These are phyloP conservation scores for Corynespora cassiicola DNA, from an alignment of 2,329 filamentous ascomycete species.

Conservation along the genomic window DNA sequence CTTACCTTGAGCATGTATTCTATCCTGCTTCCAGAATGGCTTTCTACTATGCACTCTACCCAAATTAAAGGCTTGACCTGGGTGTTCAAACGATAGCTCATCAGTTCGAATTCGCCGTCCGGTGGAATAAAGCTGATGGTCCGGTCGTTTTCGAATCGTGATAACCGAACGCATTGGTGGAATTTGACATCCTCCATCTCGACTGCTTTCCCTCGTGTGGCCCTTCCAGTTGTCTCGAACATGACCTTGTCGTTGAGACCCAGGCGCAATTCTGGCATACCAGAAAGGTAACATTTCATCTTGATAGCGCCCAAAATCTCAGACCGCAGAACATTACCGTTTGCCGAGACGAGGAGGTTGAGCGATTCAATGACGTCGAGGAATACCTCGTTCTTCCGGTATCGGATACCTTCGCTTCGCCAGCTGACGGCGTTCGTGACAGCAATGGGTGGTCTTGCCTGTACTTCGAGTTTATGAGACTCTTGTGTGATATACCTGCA, in stretches of 20 bases:
- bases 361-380: constrained; percentile 96
- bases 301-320: constrained; percentile 98
- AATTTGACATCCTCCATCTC: constrained; percentile 99
- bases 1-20: constrained; percentile 95
- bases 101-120: constrained; percentile 97
- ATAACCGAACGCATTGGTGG: constrained; percentile 95
- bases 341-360: constrained; percentile 92
- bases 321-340: constrained; percentile 92
- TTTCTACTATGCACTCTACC: constrained; percentile 98
- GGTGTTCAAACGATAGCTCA: constrained; percentile 98
- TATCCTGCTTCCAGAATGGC: constrained; percentile 91
- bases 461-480: constrained; percentile 96
- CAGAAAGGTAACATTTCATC: constrained; percentile 99
- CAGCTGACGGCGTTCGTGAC: constrained; percentile 98
- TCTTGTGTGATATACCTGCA: constrained; percentile 92
- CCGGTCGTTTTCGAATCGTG: constrained; percentile 96
- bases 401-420: constrained; percentile 96
- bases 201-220: constrained; percentile 93
- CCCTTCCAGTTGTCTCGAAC: constrained; percentile 96
- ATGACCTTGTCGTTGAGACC: constrained; percentile 99
- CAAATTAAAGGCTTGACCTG: constrained; percentile 98
- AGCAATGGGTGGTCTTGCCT: constrained; percentile 93
- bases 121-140: constrained; percentile 99
- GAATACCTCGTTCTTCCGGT: constrained; percentile 99
- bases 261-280: constrained; percentile 94